Evolutionary conservation across 371 early-diverging fungal species (phyloP), one percentile per base, ranked within the genome.

Genomic region (Mucor irregularis): DNA sequence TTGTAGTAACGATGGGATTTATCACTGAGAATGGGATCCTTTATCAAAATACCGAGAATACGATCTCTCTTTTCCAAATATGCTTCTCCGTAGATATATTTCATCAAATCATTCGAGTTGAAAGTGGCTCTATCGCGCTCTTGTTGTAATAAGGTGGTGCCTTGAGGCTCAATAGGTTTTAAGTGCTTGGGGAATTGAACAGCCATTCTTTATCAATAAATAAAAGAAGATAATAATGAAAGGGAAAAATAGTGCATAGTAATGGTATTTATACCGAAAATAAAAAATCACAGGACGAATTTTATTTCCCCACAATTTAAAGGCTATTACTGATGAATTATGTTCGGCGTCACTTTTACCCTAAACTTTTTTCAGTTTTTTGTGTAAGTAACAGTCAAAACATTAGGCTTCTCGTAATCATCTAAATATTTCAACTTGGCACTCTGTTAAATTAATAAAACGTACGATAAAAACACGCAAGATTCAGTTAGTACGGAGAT

Each of bases 121-220:
- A 78, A 78, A 0, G 69, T 56, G 14, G 78, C 73, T 26, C 25
- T 53, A 21, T 62, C 30, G 34, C 78, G 73, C 40, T 78, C 78
- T 39, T 68, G 60, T 33, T 69, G 69, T 16, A 84, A 62, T 28
- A 80, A 55, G 21, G 61, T 53, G 9, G 62, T 17, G 10, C 83
- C 83, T 62, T 82, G 82, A 21, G 85, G 83, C 13, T 72, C 82
- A 28, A 77, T 58, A 5, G 85, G 82, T 35, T 77, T 76, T 2
- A 82, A 63, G 49, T 81, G 61, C 17, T 53, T 58, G 17, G 85
- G 85, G 49, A 84, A 82, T 35, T 55, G 62, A 29, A 61, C 44
- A 9, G 70, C 50, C 47, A 61, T 61, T 5, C 10, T 53, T 16
- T 8, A 37, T 47, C 48, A 39, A 17, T 21, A 24, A 39, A 26